Conservation (phyloP, 1,284 basidiomycete species). For the Ceratobasidium sp. region DNA sequence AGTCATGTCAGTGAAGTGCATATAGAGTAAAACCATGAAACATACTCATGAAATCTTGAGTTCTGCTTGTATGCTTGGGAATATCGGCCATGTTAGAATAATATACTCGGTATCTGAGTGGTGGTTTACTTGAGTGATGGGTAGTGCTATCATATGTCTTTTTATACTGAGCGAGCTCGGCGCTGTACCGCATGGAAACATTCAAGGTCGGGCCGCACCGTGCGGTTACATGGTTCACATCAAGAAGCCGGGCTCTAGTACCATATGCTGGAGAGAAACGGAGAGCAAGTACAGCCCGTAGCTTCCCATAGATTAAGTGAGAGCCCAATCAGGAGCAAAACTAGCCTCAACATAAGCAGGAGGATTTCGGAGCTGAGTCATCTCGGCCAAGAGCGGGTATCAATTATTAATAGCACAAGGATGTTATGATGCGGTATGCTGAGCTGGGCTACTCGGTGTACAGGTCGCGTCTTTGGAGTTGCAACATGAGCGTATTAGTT, state of each 20-base stretch:
- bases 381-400: slow-evolving; percentile 2
- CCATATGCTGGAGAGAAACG: slow-evolving; percentile 12
- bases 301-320: background rate
- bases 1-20: no score
- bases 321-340: background rate
- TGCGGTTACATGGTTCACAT: background rate
- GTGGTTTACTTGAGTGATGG: slow-evolving; percentile 4
- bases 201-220: slow-evolving; percentile 10
- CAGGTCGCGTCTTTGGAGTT: no score
- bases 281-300: background rate
- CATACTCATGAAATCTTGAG: slow-evolving; percentile 18
- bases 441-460: background rate
- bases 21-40: no score
- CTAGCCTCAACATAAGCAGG: slow-evolving; percentile 5
- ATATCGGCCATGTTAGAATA: background rate
- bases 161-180: background rate
- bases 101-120: background rate
- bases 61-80: background rate
- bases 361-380: slow-evolving; percentile 22
- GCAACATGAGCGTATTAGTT: no score
- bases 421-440: background rate
- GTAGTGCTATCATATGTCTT: background rate
- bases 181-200: background rate
- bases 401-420: slow-evolving; percentile 8
- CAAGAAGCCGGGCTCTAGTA: background rate